phyloP scores from a whole-genome alignment of 345 rosid genomes.

The Carallia brachiata region DNA sequence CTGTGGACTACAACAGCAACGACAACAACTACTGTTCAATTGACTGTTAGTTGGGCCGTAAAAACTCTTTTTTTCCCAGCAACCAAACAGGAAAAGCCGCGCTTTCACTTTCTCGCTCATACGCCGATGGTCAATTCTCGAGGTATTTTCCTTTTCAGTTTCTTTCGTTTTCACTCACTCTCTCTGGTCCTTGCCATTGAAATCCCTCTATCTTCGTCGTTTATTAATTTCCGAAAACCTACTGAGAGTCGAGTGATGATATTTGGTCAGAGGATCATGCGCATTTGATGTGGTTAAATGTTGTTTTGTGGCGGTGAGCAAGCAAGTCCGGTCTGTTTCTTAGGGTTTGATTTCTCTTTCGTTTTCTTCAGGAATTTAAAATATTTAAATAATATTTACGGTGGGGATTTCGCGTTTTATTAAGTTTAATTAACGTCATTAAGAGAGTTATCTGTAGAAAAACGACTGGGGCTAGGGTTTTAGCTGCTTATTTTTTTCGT shows the following conservation, averaged over 20 bases:
- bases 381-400: too few relatives aligned
- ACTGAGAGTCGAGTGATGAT: too few relatives aligned
- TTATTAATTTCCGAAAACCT: too few relatives aligned
- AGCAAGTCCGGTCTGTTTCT: too few relatives aligned
- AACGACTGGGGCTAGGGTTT: conserved; percentile 4
- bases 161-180: neutral
- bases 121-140: neutral
- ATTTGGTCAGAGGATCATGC: too few relatives aligned
- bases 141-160: neutral
- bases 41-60: conserved; percentile 2
- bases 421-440: too few relatives aligned
- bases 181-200: neutral
- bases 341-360: too few relatives aligned
- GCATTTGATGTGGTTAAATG: too few relatives aligned
- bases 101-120: too few relatives aligned
- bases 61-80: neutral
- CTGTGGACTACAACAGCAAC: neutral
- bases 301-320: too few relatives aligned
- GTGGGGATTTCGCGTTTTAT: too few relatives aligned
- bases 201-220: neutral
- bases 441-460: neutral
- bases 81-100: neutral
- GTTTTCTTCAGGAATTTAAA: too few relatives aligned
- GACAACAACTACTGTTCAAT: neutral
- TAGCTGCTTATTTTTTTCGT: neutral